Percentiles rank a stretch among this genome's conserved stretches.
Conservation (phyloP, 1,139 yeast species). For the Pichia sp. region DNA sequence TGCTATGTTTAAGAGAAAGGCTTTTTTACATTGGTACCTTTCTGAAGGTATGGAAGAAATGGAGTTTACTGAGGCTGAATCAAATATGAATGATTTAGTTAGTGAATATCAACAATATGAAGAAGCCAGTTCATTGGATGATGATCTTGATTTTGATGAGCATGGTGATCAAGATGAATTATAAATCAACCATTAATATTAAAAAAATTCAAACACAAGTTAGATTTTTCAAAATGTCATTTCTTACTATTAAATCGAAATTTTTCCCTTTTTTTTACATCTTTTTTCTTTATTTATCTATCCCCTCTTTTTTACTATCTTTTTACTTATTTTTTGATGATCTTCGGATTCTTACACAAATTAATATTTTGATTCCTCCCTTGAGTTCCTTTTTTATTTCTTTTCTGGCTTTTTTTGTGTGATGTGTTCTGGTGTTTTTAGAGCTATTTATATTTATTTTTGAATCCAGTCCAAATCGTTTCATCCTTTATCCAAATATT, state of each 20-base stretch:
- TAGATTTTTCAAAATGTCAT: background rate
- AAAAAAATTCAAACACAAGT: background rate
- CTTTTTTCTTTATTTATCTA: conserved; percentile 2
- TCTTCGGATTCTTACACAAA: background rate
- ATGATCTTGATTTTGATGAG: conserved; percentile 61
- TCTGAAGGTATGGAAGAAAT: conserved; percentile 93
- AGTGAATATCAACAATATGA: conserved; percentile 91
- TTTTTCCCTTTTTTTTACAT: conserved; percentile 1
- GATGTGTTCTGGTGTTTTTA: conserved; percentile 6
- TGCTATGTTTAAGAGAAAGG: conserved; percentile 90
- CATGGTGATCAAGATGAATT: conserved; percentile 53
- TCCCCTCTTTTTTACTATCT: background rate
- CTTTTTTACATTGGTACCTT: conserved; percentile 94
- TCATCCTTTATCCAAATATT: conserved; percentile 1
- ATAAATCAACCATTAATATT: conserved; percentile 9
- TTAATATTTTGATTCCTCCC: conserved; percentile 2
- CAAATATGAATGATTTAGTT: conserved; percentile 80
- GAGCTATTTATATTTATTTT: conserved; percentile 1
- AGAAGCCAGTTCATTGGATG: conserved; percentile 72
- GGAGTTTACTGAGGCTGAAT: conserved; percentile 86
- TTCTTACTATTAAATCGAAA: background rate
- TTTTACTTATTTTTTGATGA: background rate
- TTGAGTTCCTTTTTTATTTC: background rate
- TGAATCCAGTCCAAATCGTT: conserved; percentile 1
- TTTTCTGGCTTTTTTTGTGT: conserved; percentile 4